Conservation (phyloP, 768 basidiomycete genomes). For the Leucosporidium yakuticum region DNA sequence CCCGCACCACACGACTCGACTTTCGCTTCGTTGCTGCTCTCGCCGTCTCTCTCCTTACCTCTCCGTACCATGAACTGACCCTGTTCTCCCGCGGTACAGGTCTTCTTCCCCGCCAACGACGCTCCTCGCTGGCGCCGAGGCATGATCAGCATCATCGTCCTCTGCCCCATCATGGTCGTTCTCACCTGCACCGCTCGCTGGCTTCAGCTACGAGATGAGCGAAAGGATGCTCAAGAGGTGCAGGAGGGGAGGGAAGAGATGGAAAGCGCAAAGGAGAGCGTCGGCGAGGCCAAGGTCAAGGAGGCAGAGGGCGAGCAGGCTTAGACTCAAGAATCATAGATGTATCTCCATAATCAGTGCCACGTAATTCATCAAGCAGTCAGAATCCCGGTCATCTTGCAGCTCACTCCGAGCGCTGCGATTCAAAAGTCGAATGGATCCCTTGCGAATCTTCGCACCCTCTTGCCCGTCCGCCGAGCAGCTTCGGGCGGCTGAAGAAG, state of each 20-base stretch:
- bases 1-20: too few relatives aligned
- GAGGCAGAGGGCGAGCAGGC: background rate
- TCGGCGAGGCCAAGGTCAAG: background rate
- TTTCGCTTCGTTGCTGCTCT: too few relatives aligned
- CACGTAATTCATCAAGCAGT: background rate
- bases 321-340: background rate
- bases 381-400: background rate
- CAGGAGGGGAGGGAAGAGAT: background rate
- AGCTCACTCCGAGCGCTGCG: too few relatives aligned
- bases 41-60: background rate
- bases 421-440: too few relatives aligned
- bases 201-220: conserved; percentile 17
- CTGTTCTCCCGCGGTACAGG: background rate
- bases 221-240: background rate
- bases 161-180: conserved; percentile 6
- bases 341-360: background rate
- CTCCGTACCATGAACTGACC: background rate
- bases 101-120: conserved; percentile 68
- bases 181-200: background rate
- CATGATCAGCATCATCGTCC: conserved; percentile 42
- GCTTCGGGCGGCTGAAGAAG: too few relatives aligned
- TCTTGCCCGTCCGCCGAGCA: too few relatives aligned
- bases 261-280: background rate
- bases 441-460: too few relatives aligned
- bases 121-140: conserved; percentile 63